Evolutionary conservation across 2,329 filamentous ascomycete genomes (phyloP), one percentile per base, ranked within the genome.

Genomic region (Fusarium citri): DNA sequence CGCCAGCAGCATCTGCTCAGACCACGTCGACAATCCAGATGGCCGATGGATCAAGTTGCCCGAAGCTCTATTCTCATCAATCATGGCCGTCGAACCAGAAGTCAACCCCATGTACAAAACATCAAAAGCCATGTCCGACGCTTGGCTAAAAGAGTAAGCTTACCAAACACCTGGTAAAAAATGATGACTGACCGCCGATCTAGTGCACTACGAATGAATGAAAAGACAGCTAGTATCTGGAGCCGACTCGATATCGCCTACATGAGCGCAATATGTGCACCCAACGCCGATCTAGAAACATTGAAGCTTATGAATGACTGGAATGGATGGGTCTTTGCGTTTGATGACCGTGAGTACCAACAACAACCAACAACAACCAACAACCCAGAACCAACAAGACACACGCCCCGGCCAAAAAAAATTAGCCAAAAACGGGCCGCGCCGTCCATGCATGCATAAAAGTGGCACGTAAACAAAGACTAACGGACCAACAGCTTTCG

Each of bases 281-380:
- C 62, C 10, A 48, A 65, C n/a, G 61, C 62, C 30, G 62, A 65
- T 48, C 22, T 66, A 10, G 62, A 65, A 41, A 65, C 62, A 4
- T 34, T 65, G 10, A 65, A 65, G 47, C 47, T 65, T n/a, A 65
- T 65, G 62, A 65, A 65, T 23, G 61, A 65, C 16, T 66, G 62
- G 62, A 65, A 65, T 41, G 61, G 62, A 26, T 65, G 62, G 62
- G 62, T 66, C 31, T 65, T 65, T 51, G 62, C 62, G 4, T 65
- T 65, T 41, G 62, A 65, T 14, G 62, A 65, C 18, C 61, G 60
- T 65, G 40, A 65, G 62, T 65, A 16, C 22, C 16, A 15, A 8
- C n/a, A n/a, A n/a, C n/a, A 28, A 26, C 47, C n/a, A 45, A 20
- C 55, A 49, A 26, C 11, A 28, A 26, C 47, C n/a, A 45, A 20